phyloP scores from a whole-genome alignment of 2,329 filamentous ascomycete genomes.

The Colletotrichum tofieldiae region DNA sequence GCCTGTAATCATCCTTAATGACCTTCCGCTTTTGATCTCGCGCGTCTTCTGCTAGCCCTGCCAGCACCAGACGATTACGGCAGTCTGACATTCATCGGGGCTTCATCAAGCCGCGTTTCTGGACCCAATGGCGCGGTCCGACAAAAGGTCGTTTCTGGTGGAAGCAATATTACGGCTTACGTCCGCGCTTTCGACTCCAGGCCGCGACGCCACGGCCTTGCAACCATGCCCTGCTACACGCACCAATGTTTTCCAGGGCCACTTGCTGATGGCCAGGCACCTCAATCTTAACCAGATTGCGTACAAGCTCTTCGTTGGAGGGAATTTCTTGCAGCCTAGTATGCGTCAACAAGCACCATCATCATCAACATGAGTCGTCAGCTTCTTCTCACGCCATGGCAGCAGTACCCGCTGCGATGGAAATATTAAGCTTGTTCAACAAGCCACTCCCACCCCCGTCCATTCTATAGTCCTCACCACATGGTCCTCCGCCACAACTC shows the following conservation, averaged over 20 bases:
- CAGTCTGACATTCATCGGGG: slow-evolving; percentile 11
- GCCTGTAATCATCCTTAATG: background rate
- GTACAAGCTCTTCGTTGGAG: background rate
- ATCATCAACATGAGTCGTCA: background rate
- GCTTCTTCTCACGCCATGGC: background rate
- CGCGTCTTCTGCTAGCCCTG: background rate
- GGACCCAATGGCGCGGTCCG: slow-evolving; percentile 4
- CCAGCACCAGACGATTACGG: background rate
- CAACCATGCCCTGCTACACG: background rate
- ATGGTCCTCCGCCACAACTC: background rate
- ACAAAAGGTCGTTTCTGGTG: background rate
- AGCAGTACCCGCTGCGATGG: background rate
- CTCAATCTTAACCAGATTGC: background rate
- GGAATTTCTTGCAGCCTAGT: background rate
- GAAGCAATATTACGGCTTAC: slow-evolving; percentile 1
- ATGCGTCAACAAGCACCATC: slow-evolving; percentile 20
- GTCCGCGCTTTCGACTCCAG: background rate
- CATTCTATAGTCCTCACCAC: background rate
- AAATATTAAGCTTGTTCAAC: slow-evolving; percentile 27
- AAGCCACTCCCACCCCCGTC: background rate
- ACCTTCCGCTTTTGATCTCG: slow-evolving; percentile 30
- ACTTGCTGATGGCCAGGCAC: slow-evolving; percentile 2
- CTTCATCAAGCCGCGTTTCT: slow-evolving; percentile 8
- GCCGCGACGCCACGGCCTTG: background rate
- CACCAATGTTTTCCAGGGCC: background rate